Base-by-base conservation (phyloP, 495 filamentous ascomycete species). In the Lasiosphaeria miniovina region DNA sequence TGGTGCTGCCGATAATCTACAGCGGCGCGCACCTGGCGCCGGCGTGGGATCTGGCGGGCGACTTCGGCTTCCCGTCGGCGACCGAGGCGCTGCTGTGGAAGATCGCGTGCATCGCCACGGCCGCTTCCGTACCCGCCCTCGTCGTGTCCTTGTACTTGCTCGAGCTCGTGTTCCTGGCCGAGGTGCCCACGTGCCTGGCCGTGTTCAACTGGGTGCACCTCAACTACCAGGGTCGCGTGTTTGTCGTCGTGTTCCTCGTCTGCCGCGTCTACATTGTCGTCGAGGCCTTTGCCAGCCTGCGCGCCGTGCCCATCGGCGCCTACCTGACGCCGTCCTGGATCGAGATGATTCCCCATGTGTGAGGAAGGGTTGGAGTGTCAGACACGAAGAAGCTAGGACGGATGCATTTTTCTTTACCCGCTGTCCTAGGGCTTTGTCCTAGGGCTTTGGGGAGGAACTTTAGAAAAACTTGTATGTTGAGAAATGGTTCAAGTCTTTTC, bases 271-370 rank as follows among this genome's bases (percentile, higher is more conserved):
- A 48, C 9, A 49, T 64, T 12, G 49, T 64, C 0, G 15, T 64
- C 3, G 57, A 57, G 53, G 17, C 61, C 1, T 64, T 64, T 36
- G 11, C 43, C 38, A 57, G 57, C 34, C 31, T 64, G 36, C 11
- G 53, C 24, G 31, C 38, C 11, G 52, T 53, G n/a, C 61, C 61
- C 1, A 50, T 60, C 53, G 57, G 61, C 0, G 52, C 57, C 11
- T 64, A 57, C 33, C 57, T 41, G 48, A 60, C 61, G 24, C 61
- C 61, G 15, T 36, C 61, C 3, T 64, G 61, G 61, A 11, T 64
- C 31, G 57, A 64, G 53, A 64, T 60, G 61, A 64, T 64, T n/a
- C 61, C 61, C 12, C 57, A 64, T 50, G 31, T 45, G 10, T 60
- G 15, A 54, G 50, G 7, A 41, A 41, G 24, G 24, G 24, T 24